Base-by-base conservation (phyloP, 345 rosid species). In the Citrus unshiu region DNA sequence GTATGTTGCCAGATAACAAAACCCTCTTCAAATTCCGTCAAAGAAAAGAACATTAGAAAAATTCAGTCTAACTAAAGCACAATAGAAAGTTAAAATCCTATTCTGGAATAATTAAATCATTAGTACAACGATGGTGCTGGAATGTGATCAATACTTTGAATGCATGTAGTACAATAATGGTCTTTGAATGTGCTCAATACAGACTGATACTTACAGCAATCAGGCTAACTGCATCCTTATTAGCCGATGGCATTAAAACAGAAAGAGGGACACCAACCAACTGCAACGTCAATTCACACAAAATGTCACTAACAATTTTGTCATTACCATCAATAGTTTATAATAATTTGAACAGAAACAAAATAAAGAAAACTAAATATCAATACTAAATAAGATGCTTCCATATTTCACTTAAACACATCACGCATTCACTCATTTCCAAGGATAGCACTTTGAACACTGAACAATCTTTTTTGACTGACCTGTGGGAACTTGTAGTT, bases 401-500 rank as follows among this genome's bases (percentile, higher is more conserved):
- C 65, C 77, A 59, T 40, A 60, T 62, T 60, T 58, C 25, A 39
- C 68, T 7, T 9, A 40, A 74, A 43, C 60, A 73, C 24, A 59
- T 73, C 30, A 35, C 24, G 9, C 61, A 35, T 59, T 73, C 43
- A 54, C n/a, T 35, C 56, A 34, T 58, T 73, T 35, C 76, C 54
- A n/a, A 4, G 24, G 7, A 59, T 5, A 24, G 24, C 21, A 34
- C 64, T 30, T 5, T 35, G 25, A 66, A 35, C 46, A 34, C 30
- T 12, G 6, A 14, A 63, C 8, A 63, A 34, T 8, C 7, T 40
- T 19, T 21, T 66, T 66, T 3, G n/a, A 21, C 78, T 57, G 18
- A 93, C 97, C 91, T 87, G 88, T 39, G 98, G 98, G 75, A 94
- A 94, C 73, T 89, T 97, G 82, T 89, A 96, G 77, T 93, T 94